phyloP scores from a whole-genome alignment of 2,329 filamentous ascomycete species.

The Colletotrichum godetiae region DNA sequence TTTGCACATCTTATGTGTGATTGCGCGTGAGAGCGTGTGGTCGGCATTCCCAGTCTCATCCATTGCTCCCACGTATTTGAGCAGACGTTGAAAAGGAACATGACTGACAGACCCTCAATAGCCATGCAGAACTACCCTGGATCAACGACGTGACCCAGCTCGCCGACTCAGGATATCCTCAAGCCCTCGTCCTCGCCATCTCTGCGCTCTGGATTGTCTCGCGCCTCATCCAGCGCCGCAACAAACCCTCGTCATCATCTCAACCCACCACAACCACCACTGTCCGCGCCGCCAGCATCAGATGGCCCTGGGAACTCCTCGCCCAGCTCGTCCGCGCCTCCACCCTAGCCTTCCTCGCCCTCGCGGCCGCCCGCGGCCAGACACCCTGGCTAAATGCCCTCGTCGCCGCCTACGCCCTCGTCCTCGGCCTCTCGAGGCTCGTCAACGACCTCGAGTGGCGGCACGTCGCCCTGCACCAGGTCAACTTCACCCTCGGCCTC shows the following conservation, averaged over 20 bases:
- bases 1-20: background rate
- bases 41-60: background rate
- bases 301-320: conserved; percentile 54
- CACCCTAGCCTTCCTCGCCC: conserved; percentile 51
- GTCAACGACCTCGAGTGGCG: conserved; percentile 56
- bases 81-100: background rate
- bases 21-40: background rate
- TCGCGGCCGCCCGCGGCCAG: conserved; percentile 47
- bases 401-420: conserved; percentile 53
- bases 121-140: conserved; percentile 44
- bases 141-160: conserved; percentile 50
- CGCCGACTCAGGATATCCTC: conserved; percentile 54
- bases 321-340: conserved; percentile 54
- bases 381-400: conserved; percentile 51
- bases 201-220: conserved; percentile 50
- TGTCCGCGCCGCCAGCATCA: conserved; percentile 51
- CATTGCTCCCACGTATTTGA: background rate
- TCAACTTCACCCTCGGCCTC: conserved; percentile 57
- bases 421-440: conserved; percentile 57
- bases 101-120: conserved; percentile 13
- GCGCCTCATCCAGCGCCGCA: conserved; percentile 46
- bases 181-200: conserved; percentile 49
- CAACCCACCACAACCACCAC: conserved; percentile 36
- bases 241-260: conserved; percentile 37
- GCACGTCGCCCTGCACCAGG: conserved; percentile 58